Evolutionary conservation across 352 stramenopile species (phyloP), one percentile per base, ranked within the genome.

Genomic region (Phytophthora rubi): DNA sequence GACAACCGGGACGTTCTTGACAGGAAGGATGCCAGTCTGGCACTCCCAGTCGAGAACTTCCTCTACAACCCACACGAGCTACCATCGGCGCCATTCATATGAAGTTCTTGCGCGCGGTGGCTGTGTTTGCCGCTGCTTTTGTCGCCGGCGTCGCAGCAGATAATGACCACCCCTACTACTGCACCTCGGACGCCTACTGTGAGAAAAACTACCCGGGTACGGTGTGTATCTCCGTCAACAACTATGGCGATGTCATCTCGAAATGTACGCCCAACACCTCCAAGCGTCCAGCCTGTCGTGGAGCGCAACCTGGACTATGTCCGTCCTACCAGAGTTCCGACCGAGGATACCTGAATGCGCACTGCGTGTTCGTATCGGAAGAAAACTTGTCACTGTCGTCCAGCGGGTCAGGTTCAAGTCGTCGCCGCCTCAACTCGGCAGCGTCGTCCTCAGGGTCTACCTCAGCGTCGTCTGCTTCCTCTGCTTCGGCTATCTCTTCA

Each of bases 251-350:
- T 45, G 63, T 79, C 26, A 63, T 80, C 30, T 76, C 75, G n/a
- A 94, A 94, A 56, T 94, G 86, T 68, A 94, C 84, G n/a, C 83
- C 86, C 30, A 88, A 91, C 79, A 88, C 86, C 44, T 73, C 82
- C 55, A 67, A 76, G 35, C 79, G 82, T 1, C 83, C 82, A 2
- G 86, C 85, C 37, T 94, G 86, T 63, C 83, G 77, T 33, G 85
- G 83, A 45, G 82, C 67, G 10, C 80, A 90, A 72, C 75, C 85
- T 6, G 86, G 86, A 3, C 62, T 93, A 3, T 93, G 86, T 32
- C 86, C 86, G 23, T 91, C 85, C 18, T 93, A 91, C 75, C 86
- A 94, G 73, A 82, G 73, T 39, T 28, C 71, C 28, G 80, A 91
- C 49, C 47, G 74, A n/a, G 75, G 81, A 9, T 92, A 88, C 75